phyloP scores from a whole-genome alignment of 345 rosid species.

The Durio zibethinus region DNA sequence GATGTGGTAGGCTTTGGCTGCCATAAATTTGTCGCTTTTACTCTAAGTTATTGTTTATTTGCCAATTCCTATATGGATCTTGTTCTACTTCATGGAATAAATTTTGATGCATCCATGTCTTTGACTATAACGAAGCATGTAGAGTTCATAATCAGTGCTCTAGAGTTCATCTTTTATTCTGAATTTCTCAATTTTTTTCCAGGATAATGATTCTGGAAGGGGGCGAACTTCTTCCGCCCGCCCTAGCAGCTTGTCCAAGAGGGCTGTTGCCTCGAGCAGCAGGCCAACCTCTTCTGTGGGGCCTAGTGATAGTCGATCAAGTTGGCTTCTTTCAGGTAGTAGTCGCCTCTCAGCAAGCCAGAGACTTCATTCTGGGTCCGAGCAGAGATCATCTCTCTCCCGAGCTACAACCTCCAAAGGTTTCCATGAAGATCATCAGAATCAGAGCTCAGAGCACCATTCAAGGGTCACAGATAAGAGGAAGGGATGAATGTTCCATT shows the following conservation, averaged over 20 bases:
- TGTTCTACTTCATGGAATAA: neutral
- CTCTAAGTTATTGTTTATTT: neutral
- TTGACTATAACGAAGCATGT: neutral
- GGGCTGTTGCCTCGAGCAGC: slow-evolving; percentile 37
- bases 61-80: neutral
- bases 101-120: neutral
- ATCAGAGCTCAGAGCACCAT: slow-evolving; percentile 8
- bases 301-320: slow-evolving; percentile 35
- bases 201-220: slow-evolving; percentile 44
- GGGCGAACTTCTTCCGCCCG: slow-evolving; percentile 36
- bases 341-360: slow-evolving; percentile 32
- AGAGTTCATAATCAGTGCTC: neutral
- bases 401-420: slow-evolving; percentile 16
- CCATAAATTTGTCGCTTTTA: neutral
- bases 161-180: neutral
- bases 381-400: slow-evolving; percentile 16
- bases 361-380: slow-evolving; percentile 25
- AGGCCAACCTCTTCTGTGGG: slow-evolving; percentile 25
- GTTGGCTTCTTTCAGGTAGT: slow-evolving; percentile 36
- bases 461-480: slow-evolving; percentile 9
- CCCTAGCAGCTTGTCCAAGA: slow-evolving; percentile 31
- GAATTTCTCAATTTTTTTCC: slow-evolving; percentile 3
- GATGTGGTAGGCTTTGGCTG: slow-evolving; percentile 21
- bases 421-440: slow-evolving; percentile 9
- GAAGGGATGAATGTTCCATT: slow-evolving; percentile 1